These are phyloP conservation scores for Lepiota brunneoincarnata DNA, from an alignment of 768 basidiomycete species.

Conservation along the genomic window DNA sequence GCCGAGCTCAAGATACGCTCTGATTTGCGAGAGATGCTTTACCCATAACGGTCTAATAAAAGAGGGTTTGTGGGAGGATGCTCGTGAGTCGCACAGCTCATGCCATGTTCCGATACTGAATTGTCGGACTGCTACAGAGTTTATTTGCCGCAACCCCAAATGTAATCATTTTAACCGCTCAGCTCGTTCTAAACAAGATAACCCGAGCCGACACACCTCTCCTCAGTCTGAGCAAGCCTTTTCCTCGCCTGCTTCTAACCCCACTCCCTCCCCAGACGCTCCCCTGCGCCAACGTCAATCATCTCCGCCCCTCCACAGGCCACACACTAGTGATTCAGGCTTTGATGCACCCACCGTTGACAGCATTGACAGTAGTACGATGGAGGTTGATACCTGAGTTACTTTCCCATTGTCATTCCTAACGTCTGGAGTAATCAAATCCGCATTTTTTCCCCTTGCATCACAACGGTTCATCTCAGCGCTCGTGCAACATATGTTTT, in stretches of 20 bases:
- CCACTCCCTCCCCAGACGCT: not conserved
- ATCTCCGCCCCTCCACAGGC: not conserved
- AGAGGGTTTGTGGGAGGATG: slow-evolving; percentile 76
- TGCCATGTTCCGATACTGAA: slow-evolving; percentile 3
- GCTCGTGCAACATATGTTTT: not conserved
- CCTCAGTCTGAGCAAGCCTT: slow-evolving; percentile 5
- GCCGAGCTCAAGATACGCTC: slow-evolving; percentile 63
- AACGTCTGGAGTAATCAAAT: not conserved
- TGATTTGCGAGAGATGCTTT: slow-evolving; percentile 88
- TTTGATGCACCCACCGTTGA: slow-evolving; percentile 11
- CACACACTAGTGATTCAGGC: not conserved
- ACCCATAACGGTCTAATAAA: slow-evolving; percentile 86
- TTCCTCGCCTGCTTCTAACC: not conserved
- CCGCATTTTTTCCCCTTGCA: not conserved
- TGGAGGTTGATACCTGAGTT: slow-evolving; percentile 9
- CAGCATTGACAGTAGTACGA: slow-evolving; percentile 4
- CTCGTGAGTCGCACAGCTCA: slow-evolving; percentile 54
- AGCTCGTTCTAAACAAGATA: slow-evolving; percentile 32
- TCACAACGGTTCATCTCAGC: not conserved
- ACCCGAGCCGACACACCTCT: slow-evolving; percentile 14
- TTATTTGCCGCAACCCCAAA: slow-evolving; percentile 36
- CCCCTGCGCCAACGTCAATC: not conserved
- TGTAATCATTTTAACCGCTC: slow-evolving; percentile 81
- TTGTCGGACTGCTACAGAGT: not conserved
- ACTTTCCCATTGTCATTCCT: not conserved